Conservation (phyloP, 805 yeast genomes). For the Candida ulmi region DNA sequence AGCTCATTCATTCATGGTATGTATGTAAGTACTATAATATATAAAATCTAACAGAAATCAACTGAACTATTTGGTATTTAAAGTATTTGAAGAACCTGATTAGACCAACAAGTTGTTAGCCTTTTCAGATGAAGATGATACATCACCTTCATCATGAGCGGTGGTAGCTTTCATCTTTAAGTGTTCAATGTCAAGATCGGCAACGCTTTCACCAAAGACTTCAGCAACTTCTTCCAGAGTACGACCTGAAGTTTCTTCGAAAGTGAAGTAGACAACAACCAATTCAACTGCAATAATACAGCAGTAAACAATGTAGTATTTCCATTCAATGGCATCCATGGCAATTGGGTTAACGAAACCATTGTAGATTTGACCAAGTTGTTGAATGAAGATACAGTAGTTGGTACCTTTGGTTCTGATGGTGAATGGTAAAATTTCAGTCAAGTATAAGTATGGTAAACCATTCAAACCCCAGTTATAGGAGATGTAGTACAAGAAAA, state of each 20-base stretch:
- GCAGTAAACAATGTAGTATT: constrained; percentile 29
- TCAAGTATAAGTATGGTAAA: constrained; percentile 38
- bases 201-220: constrained; percentile 21
- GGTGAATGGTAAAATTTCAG: constrained; percentile 34
- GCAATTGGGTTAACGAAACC: constrained; percentile 32
- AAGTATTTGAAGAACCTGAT: not conserved
- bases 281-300: constrained; percentile 25
- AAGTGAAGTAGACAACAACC: constrained; percentile 22
- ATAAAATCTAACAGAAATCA: not conserved
- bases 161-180: not conserved
- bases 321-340: constrained; percentile 29
- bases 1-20: too few relatives aligned
- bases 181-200: constrained; percentile 1
- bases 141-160: constrained; percentile 1
- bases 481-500: constrained; percentile 38
- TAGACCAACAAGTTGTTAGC: not conserved
- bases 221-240: constrained; percentile 31
- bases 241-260: constrained; percentile 29
- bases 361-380: constrained; percentile 22
- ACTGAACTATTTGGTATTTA: not conserved
- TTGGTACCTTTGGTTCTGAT: constrained; percentile 27
- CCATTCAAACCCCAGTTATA: constrained; percentile 41
- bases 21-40: too few relatives aligned
- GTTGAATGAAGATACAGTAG: constrained; percentile 19
- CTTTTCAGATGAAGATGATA: not conserved